phyloP scores from a whole-genome alignment of 202 grass and related monocot species.

The Brachypodium distachyon region DNA sequence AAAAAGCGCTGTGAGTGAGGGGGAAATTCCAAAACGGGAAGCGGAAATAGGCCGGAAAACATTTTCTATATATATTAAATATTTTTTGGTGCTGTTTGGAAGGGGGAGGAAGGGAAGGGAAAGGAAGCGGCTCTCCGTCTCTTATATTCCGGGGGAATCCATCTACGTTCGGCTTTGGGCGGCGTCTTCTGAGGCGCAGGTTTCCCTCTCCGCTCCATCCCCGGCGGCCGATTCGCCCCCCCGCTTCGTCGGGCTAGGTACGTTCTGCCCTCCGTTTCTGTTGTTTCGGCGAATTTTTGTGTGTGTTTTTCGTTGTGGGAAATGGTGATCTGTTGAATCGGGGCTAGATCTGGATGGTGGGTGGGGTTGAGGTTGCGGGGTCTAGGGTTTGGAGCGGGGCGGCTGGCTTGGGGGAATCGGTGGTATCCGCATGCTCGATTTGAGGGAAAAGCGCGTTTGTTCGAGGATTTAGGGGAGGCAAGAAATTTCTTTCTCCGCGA shows the following conservation, averaged over 20 bases:
- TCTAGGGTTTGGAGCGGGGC: background rate
- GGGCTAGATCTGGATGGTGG: constrained; percentile 5
- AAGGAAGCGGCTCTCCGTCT: background rate
- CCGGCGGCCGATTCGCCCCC: constrained; percentile 6
- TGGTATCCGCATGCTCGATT: background rate
- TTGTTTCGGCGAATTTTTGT: background rate
- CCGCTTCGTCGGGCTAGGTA: background rate
- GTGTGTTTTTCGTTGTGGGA: background rate
- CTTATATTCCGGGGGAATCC: constrained; percentile 1
- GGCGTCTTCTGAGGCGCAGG: constrained; percentile 16
- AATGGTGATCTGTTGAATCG: constrained; percentile 1
- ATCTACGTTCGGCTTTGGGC: background rate
- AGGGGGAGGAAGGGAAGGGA: background rate
- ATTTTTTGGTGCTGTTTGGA: background rate
- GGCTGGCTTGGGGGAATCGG: background rate
- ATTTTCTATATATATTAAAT: background rate
- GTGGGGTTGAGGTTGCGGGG: background rate
- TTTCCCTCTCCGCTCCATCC: background rate
- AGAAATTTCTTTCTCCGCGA: background rate
- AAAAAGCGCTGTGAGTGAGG: background rate
- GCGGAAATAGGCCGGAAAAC: background rate
- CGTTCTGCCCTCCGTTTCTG: background rate
- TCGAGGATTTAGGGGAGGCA: background rate
- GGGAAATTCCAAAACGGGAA: background rate
- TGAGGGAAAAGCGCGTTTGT: background rate